Evolutionary conservation across 345 rosid species (phyloP).

Genomic region (Lepidium sativum): DNA sequence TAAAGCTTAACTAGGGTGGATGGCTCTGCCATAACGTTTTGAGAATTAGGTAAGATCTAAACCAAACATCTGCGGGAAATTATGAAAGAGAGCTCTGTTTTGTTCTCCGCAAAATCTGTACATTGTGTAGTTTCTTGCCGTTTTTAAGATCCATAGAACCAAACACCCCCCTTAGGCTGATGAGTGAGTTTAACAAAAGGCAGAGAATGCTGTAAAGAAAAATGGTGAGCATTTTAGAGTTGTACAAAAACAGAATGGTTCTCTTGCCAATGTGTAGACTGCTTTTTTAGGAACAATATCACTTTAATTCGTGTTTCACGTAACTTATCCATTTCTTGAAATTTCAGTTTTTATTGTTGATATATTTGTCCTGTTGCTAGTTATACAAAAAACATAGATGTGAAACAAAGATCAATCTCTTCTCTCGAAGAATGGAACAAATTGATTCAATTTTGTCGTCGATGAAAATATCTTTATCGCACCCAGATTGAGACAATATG

Average conservation of each 20-base stretch:
- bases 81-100: slow-evolving; percentile 23
- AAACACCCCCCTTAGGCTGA: slow-evolving; percentile 29
- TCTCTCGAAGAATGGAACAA: not conserved
- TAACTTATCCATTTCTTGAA: slow-evolving; percentile 4
- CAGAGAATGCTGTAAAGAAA: slow-evolving; percentile 41
- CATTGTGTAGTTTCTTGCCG: slow-evolving; percentile 39
- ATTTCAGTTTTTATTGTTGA: not conserved
- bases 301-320: slow-evolving; percentile 11
- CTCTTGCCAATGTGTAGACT: slow-evolving; percentile 37
- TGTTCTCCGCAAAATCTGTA: slow-evolving; percentile 42
- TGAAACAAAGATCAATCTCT: not conserved
- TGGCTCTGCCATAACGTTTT: slow-evolving; percentile 28
- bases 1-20: not conserved
- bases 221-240: slow-evolving; percentile 29
- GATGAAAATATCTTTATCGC: too few relatives aligned
- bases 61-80: not conserved
- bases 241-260: slow-evolving; percentile 38
- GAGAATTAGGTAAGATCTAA: slow-evolving; percentile 27
- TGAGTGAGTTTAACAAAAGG: slow-evolving; percentile 26
- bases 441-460: not conserved
- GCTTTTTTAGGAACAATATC: slow-evolving; percentile 12
- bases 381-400: not conserved
- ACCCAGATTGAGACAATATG: too few relatives aligned
- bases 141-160: slow-evolving; percentile 37
- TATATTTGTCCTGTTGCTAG: not conserved